These are phyloP conservation scores for Colletotrichum truncatum DNA, from an alignment of 2,329 filamentous ascomycete genomes.

Conservation along the genomic window DNA sequence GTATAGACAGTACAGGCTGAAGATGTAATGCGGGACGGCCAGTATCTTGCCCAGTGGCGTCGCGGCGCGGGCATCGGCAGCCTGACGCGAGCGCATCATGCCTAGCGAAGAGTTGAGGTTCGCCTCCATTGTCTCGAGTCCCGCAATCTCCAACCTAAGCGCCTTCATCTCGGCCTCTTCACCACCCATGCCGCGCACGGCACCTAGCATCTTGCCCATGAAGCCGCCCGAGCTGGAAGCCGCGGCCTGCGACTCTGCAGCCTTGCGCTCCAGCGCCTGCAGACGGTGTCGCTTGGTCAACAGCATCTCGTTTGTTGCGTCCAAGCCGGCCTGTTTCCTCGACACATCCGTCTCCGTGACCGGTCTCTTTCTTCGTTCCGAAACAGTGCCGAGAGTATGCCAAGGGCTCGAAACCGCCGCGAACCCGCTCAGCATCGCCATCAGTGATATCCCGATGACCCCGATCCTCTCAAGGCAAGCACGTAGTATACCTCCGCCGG, in stretches of 20 bases:
- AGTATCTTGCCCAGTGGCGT: constrained; percentile 74
- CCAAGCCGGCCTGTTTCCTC: constrained; percentile 81
- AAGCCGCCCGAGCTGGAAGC: constrained; percentile 61
- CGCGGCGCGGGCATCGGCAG: constrained; percentile 71
- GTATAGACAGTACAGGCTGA: constrained; percentile 86
- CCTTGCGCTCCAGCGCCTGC: constrained; percentile 74
- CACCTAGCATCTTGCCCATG: constrained; percentile 78
- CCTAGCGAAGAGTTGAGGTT: constrained; percentile 73
- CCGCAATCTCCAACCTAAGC: constrained; percentile 79
- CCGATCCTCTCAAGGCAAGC: constrained; percentile 76
- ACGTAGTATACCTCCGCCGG: constrained; percentile 48
- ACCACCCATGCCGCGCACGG: constrained; percentile 71
- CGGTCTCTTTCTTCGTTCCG: constrained; percentile 57
- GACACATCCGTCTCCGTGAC: constrained; percentile 79
- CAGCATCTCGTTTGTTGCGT: constrained; percentile 83
- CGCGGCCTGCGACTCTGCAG: constrained; percentile 45
- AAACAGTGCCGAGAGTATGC: constrained; percentile 79
- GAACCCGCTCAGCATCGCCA: constrained; percentile 89
- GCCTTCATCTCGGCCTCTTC: constrained; percentile 66
- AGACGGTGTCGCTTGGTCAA: constrained; percentile 77
- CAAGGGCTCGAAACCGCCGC: constrained; percentile 88
- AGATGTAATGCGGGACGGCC: constrained; percentile 70
- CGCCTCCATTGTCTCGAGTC: constrained; percentile 81
- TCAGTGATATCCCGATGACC: constrained; percentile 84
- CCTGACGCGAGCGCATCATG: constrained; percentile 69